phyloP scores from a whole-genome alignment of 176 grass and related monocot genomes.

The Themeda triandra region DNA sequence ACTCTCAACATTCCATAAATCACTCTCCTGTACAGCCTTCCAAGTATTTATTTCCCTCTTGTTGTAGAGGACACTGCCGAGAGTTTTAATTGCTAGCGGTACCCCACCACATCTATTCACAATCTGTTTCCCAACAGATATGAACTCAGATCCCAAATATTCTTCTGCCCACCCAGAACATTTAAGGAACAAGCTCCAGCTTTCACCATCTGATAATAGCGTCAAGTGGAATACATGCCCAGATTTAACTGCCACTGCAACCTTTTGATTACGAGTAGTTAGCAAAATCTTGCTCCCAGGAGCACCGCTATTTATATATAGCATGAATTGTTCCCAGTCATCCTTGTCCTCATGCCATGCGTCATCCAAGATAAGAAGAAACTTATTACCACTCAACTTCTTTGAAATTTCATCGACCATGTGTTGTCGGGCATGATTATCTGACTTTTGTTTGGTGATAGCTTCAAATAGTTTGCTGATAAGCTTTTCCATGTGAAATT shows the following conservation, averaged over 20 bases:
- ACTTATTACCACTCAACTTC: background rate
- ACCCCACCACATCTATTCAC: too few relatives aligned
- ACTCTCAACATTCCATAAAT: background rate
- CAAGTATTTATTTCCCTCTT: background rate
- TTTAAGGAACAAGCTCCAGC: background rate
- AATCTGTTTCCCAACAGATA: too few relatives aligned
- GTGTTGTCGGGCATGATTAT: background rate
- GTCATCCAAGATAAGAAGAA: constrained; percentile 22
- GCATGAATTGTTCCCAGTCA: constrained; percentile 9
- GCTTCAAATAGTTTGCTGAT: background rate
- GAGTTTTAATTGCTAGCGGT: too few relatives aligned
- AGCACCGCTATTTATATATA: background rate
- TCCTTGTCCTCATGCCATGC: background rate
- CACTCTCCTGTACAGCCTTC: background rate
- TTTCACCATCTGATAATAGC: background rate
- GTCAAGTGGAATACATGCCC: background rate
- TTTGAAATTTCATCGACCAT: background rate
- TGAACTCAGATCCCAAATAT: background rate
- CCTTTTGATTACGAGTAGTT: constrained; percentile 5
- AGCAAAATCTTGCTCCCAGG: constrained; percentile 17
- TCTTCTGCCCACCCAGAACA: background rate
- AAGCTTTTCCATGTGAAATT: background rate
- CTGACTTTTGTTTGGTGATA: background rate
- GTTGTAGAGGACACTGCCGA: too few relatives aligned
- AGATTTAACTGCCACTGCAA: background rate